phyloP scores from a whole-genome alignment of 768 basidiomycete genomes.

The Cystobasidium tubakii region DNA sequence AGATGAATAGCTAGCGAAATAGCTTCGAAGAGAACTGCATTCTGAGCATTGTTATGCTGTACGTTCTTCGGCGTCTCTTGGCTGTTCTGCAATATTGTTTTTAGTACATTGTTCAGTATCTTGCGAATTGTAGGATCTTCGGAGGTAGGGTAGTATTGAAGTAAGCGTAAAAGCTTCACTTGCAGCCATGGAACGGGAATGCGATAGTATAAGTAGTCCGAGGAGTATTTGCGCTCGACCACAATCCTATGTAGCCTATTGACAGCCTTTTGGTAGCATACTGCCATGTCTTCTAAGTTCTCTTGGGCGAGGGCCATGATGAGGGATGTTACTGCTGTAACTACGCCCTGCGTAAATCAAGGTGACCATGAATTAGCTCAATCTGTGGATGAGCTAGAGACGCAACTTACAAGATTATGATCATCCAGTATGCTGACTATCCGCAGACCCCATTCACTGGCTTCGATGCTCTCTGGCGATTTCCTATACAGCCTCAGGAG shows the following conservation, averaged over 20 bases:
- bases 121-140: constrained; percentile 75
- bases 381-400: not conserved
- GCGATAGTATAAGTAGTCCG: constrained; percentile 93
- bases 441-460: constrained; percentile 88
- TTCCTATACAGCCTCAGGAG: constrained; percentile 88
- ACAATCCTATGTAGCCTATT: constrained; percentile 82
- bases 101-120: constrained; percentile 73
- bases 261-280: constrained; percentile 91
- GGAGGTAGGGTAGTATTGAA: constrained; percentile 94
- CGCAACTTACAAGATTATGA: constrained; percentile 34
- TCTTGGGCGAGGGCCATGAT: constrained; percentile 93
- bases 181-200: constrained; percentile 97
- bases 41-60: constrained; percentile 97
- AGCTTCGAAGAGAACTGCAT: constrained; percentile 96
- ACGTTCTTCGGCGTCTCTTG: constrained; percentile 87
- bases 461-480: constrained; percentile 87
- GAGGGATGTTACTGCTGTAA: constrained; percentile 84
- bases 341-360: constrained; percentile 66
- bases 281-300: constrained; percentile 77
- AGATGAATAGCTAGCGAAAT: constrained; percentile 93
- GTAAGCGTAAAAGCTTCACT: constrained; percentile 81
- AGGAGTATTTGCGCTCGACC: constrained; percentile 78
- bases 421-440: constrained; percentile 93
- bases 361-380: not conserved
- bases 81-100: constrained; percentile 78